These are phyloP conservation scores for Calonectria honghensis DNA, from an alignment of 2,329 filamentous ascomycete species.

Conservation along the genomic window DNA sequence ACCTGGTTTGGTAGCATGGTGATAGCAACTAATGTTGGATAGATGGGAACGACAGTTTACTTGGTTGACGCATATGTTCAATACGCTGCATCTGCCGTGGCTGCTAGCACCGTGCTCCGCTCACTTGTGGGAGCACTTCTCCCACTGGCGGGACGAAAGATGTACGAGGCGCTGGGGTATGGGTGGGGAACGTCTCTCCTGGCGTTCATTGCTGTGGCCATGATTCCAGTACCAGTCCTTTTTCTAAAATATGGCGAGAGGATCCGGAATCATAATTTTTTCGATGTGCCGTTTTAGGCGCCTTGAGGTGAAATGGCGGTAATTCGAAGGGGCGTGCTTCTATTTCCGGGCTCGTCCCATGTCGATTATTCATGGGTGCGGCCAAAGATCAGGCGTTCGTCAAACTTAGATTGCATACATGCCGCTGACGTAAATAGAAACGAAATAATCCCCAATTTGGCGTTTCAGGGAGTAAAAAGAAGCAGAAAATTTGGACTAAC, in stretches of 20 bases:
- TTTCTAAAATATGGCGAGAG: slow-evolving; percentile 62
- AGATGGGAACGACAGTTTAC: slow-evolving; percentile 76
- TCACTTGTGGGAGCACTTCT: slow-evolving; percentile 77
- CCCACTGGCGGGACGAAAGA: slow-evolving; percentile 73
- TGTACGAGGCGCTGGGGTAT: slow-evolving; percentile 62
- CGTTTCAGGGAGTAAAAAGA: neutral
- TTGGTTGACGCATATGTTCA: slow-evolving; percentile 65
- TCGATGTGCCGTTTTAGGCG: slow-evolving; percentile 48
- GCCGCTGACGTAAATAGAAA: slow-evolving; percentile 6
- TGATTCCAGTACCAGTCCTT: slow-evolving; percentile 62
- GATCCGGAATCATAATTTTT: slow-evolving; percentile 59
- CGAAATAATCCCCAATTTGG: slow-evolving; percentile 29
- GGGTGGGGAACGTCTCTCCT: slow-evolving; percentile 69
- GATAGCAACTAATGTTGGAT: slow-evolving; percentile 33
- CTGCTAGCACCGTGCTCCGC: slow-evolving; percentile 62
- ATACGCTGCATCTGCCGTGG: slow-evolving; percentile 56
- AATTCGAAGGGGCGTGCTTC: slow-evolving; percentile 14
- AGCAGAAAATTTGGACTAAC: neutral
- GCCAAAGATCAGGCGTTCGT: slow-evolving; percentile 30
- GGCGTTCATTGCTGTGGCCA: slow-evolving; percentile 69
- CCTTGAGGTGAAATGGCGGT: neutral
- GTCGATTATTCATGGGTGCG: slow-evolving; percentile 11
- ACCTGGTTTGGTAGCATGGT: neutral
- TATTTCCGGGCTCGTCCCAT: neutral
- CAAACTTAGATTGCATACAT: slow-evolving; percentile 18